Evolutionary conservation across 257 asterid genomes (phyloP).

Genomic region (Jasminum sambac): DNA sequence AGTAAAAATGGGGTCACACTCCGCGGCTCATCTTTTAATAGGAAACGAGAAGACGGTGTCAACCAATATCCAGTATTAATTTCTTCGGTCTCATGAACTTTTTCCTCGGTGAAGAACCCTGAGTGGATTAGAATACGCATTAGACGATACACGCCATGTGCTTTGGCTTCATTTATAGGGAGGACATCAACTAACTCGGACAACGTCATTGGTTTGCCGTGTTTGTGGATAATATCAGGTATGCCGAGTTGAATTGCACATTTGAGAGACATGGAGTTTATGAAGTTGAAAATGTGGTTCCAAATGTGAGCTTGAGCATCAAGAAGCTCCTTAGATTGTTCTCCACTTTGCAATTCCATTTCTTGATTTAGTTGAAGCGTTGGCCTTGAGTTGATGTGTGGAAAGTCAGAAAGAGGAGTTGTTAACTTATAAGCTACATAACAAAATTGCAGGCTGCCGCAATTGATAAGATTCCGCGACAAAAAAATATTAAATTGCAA

Average conservation of each 20-base stretch:
- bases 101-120: slow-evolving; percentile 8
- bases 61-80: slow-evolving; percentile 10
- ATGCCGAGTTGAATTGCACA: slow-evolving; percentile 27
- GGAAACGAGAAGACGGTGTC: slow-evolving; percentile 17
- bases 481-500: too few relatives aligned
- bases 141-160: slow-evolving; percentile 12
- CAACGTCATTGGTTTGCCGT: slow-evolving; percentile 22
- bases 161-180: slow-evolving; percentile 11
- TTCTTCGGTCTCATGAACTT: background rate
- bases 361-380: background rate
- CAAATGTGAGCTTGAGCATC: background rate
- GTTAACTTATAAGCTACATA: too few relatives aligned
- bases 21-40: slow-evolving; percentile 14
- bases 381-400: background rate
- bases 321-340: background rate
- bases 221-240: slow-evolving; percentile 21
- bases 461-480: too few relatives aligned
- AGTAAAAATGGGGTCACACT: slow-evolving; percentile 9
- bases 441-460: too few relatives aligned
- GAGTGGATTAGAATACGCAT: slow-evolving; percentile 18
- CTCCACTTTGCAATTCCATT: background rate
- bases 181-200: slow-evolving; percentile 21
- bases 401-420: background rate
- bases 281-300: background rate
- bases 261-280: slow-evolving; percentile 22